A percentile compares a stretch with the other conserved stretches of the same genome.
Evolutionary conservation across 2,329 filamentous ascomycete species (phyloP).

Genomic region (Sporothrix brasiliensis): DNA sequence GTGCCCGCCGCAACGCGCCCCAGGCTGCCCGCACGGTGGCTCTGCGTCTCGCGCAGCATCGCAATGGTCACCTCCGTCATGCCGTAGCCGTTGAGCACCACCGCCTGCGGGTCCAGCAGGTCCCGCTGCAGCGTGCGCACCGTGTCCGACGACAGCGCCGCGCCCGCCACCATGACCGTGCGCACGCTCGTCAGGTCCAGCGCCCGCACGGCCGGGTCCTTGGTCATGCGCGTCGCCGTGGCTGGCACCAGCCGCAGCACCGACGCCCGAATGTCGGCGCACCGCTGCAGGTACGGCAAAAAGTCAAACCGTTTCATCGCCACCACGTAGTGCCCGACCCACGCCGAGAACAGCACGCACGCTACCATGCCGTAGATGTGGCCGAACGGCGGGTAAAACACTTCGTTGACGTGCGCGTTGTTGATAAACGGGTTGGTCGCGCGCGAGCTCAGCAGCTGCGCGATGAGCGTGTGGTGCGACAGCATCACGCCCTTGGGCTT

Average conservation of each 20-base stretch:
- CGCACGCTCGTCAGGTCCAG: conserved; percentile 70
- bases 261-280: conserved; percentile 69
- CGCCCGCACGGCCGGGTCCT: conserved; percentile 65
- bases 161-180: conserved; percentile 64
- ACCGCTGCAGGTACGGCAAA: conserved; percentile 66
- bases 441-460: conserved; percentile 42
- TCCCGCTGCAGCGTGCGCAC: conserved; percentile 56
- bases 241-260: conserved; percentile 70
- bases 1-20: conserved; percentile 47
- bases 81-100: conserved; percentile 72
- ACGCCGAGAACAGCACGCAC: conserved; percentile 47
- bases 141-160: conserved; percentile 63
- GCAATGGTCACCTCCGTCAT: conserved; percentile 83
- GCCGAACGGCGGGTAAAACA: conserved; percentile 49
- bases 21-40: conserved; percentile 53
- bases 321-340: conserved; percentile 54
- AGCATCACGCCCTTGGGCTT: conserved; percentile 52
- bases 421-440: conserved; percentile 42
- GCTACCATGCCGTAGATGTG: conserved; percentile 52
- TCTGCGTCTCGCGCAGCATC: conserved; percentile 45
- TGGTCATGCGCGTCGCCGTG: conserved; percentile 72
- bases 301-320: conserved; percentile 80
- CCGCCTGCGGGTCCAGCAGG: conserved; percentile 52
- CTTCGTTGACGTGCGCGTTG: conserved; percentile 38
- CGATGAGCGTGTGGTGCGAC: conserved; percentile 51